Evolutionary conservation across 495 filamentous ascomycete genomes (phyloP).

Genomic region (Penicillium cinerascens): DNA sequence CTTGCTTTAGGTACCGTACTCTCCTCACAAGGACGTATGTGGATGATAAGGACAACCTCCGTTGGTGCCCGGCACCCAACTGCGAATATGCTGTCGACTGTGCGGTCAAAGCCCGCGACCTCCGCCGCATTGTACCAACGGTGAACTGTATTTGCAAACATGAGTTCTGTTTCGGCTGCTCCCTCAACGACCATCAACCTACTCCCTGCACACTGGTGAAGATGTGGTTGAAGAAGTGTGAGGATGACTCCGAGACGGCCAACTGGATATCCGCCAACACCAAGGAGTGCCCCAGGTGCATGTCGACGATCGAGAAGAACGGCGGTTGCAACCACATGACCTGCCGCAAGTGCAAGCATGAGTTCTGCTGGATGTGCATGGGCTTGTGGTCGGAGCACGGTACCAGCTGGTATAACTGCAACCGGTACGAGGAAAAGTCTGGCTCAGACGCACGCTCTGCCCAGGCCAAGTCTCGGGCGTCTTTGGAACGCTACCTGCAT

Average conservation of each 20-base stretch:
- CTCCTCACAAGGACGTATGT: constrained; percentile 92
- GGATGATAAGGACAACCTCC: constrained; percentile 89
- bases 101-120: constrained; percentile 75
- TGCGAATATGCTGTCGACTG: constrained; percentile 92
- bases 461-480: constrained; percentile 85
- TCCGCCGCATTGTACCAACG: constrained; percentile 80
- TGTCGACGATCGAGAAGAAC: constrained; percentile 98
- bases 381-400: constrained; percentile 97
- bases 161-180: constrained; percentile 94
- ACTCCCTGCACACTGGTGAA: constrained; percentile 89
- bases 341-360: constrained; percentile 95
- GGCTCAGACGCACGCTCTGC: constrained; percentile 84
- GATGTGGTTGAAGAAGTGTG: constrained; percentile 97
- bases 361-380: constrained; percentile 99
- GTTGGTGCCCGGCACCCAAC: constrained; percentile 96
- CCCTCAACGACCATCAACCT: constrained; percentile 87
- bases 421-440: constrained; percentile 92
- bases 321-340: constrained; percentile 99
- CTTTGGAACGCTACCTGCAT: constrained; percentile 89
- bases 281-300: constrained; percentile 94
- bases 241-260: constrained; percentile 95
- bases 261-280: constrained; percentile 99
- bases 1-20: constrained; percentile 63
- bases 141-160: constrained; percentile 81
- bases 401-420: constrained; percentile 99